Evolutionary conservation across 306 rosid genomes (phyloP), one percentile per base, ranked within the genome.

Genomic region (Cercis canadensis): DNA sequence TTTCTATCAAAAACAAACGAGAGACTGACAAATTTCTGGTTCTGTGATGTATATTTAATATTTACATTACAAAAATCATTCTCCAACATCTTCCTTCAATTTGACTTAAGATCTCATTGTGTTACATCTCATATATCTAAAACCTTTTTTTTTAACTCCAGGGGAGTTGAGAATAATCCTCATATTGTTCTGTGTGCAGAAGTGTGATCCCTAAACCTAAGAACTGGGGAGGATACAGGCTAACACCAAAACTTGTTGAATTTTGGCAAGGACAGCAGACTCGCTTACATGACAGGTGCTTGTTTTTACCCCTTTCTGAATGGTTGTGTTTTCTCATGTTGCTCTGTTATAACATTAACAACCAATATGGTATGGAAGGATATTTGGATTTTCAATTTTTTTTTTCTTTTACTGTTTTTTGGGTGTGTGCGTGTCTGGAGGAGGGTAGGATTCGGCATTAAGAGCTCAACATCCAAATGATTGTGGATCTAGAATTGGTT

Each of bases 211-310:
- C 99, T 41, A 89, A 89, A 69, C 97, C 99, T 45, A 76, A 78
- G 76, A 72, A 85, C 75, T 95, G 99, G 99, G 99, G 99, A 78
- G 99, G 99, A 77, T 95, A 89, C 85, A 85, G 90, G 62, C 95
- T 95, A 69, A 87, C 77, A 46, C 99, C 99, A 43, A 82, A 77
- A 78, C 76, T 80, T 67, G 89, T 87, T 72, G 97, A 95, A 72
- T 95, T 95, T 86, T 91, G 99, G 97, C 99, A 87, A 81, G 99
- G 99, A 67, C 99, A 95, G 76, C 46, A 70, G 57, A 91, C 97
- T 80, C 97, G 99, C 72, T 79, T 91, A 84, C 99, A 95, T 69
- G 99, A 95, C 97, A 95, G 99, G 96, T 95, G 88, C 85, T 86
- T 90, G 65, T 82, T 87, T 82, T 87, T 45, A 77, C 84, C 68